Conservation (phyloP, 116 monocot genomes). For the Papilionanthe hybrid region DNA sequence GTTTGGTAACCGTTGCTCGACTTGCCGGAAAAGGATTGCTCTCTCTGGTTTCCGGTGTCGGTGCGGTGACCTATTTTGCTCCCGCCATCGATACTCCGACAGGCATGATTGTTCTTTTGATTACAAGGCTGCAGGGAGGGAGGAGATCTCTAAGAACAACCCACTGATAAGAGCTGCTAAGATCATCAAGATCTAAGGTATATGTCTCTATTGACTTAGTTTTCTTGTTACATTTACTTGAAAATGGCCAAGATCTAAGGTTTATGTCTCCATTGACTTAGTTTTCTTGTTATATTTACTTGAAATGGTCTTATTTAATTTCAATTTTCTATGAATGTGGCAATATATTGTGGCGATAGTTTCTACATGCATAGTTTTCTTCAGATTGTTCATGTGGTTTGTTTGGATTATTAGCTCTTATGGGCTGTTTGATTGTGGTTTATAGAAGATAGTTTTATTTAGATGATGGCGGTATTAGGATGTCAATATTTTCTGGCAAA, state of each 20-base stretch:
- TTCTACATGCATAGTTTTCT: not conserved
- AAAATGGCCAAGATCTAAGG: conserved; percentile 41
- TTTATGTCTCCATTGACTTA: no score
- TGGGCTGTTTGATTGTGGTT: no score
- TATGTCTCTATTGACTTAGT: not conserved
- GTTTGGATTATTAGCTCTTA: not conserved
- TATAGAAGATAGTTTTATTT: no score
- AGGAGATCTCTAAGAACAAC: conserved; percentile 78
- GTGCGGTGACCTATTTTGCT: conserved; percentile 79
- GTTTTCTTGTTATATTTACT: no score
- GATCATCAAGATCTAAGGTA: conserved; percentile 73
- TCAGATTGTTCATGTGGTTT: not conserved
- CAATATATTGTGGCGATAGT: not conserved
- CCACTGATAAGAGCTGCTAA: conserved; percentile 71
- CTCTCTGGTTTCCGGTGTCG: conserved; percentile 84
- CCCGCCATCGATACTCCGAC: conserved; percentile 68
- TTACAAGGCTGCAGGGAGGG: conserved; percentile 75
- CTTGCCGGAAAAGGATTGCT: conserved; percentile 63
- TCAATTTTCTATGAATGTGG: not conserved
- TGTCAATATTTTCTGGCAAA: no score
- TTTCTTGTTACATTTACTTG: not conserved
- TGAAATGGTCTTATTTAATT: not conserved
- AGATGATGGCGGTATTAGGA: no score
- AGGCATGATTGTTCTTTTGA: conserved; percentile 76
- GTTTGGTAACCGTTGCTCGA: conserved; percentile 38